Conservation (phyloP, 164 flowering plant species). For the Santalum album region DNA sequence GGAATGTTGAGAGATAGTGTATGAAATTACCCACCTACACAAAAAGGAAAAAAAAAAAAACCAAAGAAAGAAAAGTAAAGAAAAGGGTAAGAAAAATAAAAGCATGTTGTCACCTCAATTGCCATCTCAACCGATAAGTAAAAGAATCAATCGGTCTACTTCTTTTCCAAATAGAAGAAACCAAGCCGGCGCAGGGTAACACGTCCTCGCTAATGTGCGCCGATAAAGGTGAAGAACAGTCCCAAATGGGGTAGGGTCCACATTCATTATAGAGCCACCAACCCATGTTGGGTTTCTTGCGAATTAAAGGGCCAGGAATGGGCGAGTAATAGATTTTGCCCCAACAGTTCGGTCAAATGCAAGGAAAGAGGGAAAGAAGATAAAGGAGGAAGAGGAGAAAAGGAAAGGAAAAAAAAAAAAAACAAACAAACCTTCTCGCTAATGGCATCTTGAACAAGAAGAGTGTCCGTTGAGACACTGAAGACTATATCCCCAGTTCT, state of each 20-base stretch:
- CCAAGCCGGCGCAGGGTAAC: constrained; percentile 11
- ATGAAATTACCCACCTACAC: constrained; percentile 93
- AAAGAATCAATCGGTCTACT: too few species aligned
- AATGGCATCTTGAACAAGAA: constrained; percentile 97
- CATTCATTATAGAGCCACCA: too few species aligned
- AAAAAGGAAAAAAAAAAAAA: neutral
- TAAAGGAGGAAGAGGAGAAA: too few species aligned
- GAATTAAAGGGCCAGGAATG: neutral
- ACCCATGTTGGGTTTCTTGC: constrained; percentile 14
- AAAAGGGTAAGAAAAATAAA: too few species aligned
- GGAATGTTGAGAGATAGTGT: constrained; percentile 86
- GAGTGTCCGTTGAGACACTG: constrained; percentile 92
- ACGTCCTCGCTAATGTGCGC: constrained; percentile 14
- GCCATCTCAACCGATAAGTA: too few species aligned
- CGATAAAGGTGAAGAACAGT: neutral
- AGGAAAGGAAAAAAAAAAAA: too few species aligned
- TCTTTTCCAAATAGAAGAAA: too few species aligned
- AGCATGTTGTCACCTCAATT: too few species aligned
- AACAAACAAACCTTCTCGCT: constrained; percentile 85
- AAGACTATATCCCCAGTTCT: constrained; percentile 96
- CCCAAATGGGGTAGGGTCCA: too few species aligned
- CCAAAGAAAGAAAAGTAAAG: neutral
- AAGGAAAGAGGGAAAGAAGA: neutral
- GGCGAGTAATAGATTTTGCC: constrained; percentile 7
- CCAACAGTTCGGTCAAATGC: neutral